Percentiles rank a stretch among this genome's conserved stretches.
phyloP scores from a whole-genome alignment of 176 grass and related monocot genomes.

The Paspalum notatum region DNA sequence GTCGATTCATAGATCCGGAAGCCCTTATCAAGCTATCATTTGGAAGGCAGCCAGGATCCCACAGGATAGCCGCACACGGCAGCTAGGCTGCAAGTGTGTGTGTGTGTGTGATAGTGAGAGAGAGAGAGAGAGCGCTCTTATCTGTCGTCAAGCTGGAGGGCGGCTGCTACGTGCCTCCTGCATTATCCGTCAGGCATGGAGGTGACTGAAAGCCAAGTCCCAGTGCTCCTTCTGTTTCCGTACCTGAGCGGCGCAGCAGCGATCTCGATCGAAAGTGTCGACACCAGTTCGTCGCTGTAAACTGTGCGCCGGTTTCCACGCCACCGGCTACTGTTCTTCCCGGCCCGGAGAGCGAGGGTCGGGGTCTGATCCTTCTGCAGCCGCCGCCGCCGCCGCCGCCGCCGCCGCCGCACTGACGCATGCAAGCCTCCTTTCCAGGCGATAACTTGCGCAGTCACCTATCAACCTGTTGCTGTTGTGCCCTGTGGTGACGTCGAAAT shows the following conservation, averaged over 20 bases:
- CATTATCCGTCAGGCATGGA: conserved; percentile 2
- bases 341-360: not conserved
- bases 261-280: not conserved
- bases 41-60: not conserved
- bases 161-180: not conserved
- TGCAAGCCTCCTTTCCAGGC: no score
- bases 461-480: not conserved
- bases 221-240: not conserved
- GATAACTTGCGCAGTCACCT: no score
- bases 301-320: not conserved
- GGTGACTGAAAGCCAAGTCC: not conserved
- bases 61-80: not conserved
- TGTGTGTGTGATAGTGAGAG: not conserved
- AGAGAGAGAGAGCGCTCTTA: not conserved
- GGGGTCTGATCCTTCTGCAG: not conserved
- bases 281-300: not conserved
- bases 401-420: no score
- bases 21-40: conserved; percentile 2
- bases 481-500: no score
- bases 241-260: not conserved
- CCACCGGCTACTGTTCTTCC: not conserved
- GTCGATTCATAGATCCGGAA: not conserved
- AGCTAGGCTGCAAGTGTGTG: not conserved
- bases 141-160: not conserved
- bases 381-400: no score